Conservation (phyloP, 805 yeast species). For the Middelhovenomyces tepae region DNA sequence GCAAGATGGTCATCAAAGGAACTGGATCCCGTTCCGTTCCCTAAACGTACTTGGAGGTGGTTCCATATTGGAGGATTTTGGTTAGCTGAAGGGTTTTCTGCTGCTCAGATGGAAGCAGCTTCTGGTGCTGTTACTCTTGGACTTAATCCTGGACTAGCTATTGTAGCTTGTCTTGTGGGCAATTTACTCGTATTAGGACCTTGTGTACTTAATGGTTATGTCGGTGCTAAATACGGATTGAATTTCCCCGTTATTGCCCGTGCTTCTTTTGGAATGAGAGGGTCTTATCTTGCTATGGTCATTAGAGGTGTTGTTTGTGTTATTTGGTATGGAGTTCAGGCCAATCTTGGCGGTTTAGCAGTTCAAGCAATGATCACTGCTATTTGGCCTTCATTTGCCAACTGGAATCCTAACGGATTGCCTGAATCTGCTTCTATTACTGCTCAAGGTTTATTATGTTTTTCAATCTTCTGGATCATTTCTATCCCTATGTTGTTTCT, state of each 20-base stretch:
- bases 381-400: conserved; percentile 34
- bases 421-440: conserved; percentile 28
- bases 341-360: conserved; percentile 37
- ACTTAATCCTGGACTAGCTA: conserved; percentile 13
- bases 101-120: conserved; percentile 2
- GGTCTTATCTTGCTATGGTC: conserved; percentile 1
- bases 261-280: conserved; percentile 70
- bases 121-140: background rate
- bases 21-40: background rate
- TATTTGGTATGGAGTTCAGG: conserved; percentile 23
- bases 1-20: background rate
- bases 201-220: conserved; percentile 9
- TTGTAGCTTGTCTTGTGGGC: conserved; percentile 12
- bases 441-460: conserved; percentile 33
- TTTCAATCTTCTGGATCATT: conserved; percentile 38
- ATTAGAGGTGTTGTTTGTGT: too few relatives aligned
- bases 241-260: conserved; percentile 66
- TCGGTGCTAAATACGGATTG: conserved; percentile 7
- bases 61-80: conserved; percentile 2
- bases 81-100: conserved; percentile 1
- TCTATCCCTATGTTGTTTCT: conserved; percentile 39
- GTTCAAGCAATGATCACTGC: conserved; percentile 32
- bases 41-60: conserved; percentile 1
- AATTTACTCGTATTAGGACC: conserved; percentile 11
- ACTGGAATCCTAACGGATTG: conserved; percentile 22